Conservation (phyloP, 2,329 filamentous ascomycete species). For the Alternaria angustiovoidea region DNA sequence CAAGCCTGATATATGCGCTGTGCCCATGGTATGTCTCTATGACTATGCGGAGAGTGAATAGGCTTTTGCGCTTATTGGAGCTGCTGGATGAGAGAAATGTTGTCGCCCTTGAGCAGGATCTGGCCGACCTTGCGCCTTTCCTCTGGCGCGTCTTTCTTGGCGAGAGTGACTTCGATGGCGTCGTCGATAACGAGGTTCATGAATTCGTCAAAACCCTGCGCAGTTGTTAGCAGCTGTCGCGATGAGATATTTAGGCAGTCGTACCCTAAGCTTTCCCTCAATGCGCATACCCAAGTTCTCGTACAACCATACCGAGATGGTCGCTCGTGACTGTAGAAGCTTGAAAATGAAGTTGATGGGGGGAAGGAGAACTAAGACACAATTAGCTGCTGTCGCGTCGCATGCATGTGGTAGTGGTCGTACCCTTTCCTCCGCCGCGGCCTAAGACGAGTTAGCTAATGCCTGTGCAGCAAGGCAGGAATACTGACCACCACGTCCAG, state of each 20-base stretch:
- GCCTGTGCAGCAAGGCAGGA: background rate
- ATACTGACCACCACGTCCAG: slow-evolving; percentile 44
- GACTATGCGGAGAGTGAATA: background rate
- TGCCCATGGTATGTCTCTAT: slow-evolving; percentile 11
- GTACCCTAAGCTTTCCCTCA: slow-evolving; percentile 92
- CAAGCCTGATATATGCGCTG: slow-evolving; percentile 9
- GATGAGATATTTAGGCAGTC: slow-evolving; percentile 36
- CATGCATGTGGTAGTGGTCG: slow-evolving; percentile 15
- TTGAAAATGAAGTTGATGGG: slow-evolving; percentile 94
- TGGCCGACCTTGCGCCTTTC: slow-evolving; percentile 80
- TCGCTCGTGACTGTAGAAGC: slow-evolving; percentile 82
- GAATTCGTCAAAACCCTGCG: slow-evolving; percentile 95
- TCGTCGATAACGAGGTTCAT: slow-evolving; percentile 99
- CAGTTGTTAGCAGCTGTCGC: slow-evolving; percentile 24
- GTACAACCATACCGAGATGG: slow-evolving; percentile 94
- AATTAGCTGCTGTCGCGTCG: slow-evolving; percentile 21
- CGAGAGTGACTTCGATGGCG: slow-evolving; percentile 87
- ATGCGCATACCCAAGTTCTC: slow-evolving; percentile 95
- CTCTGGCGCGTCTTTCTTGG: slow-evolving; percentile 81
- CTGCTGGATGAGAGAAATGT: slow-evolving; percentile 77
- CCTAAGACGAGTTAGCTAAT: slow-evolving; percentile 56
- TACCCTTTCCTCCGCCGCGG: slow-evolving; percentile 60
- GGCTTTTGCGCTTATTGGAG: slow-evolving; percentile 30
- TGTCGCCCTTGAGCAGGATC: slow-evolving; percentile 87
- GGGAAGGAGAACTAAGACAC: slow-evolving; percentile 67